Conservation (phyloP, 371 early-diverging fungal genomes). For the Lichtheimia corymbifera region DNA sequence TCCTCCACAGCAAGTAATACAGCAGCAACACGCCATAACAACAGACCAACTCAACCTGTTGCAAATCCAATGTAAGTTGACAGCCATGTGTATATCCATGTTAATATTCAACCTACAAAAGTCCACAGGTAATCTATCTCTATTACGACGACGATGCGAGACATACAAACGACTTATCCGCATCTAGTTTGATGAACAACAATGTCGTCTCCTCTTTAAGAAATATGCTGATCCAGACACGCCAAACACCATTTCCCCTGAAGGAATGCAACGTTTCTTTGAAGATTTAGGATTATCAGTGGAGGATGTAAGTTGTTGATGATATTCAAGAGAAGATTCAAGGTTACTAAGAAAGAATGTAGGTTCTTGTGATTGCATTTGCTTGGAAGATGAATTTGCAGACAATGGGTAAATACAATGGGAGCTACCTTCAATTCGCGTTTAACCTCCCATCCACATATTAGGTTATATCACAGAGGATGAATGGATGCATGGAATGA, state of each 20-base stretch:
- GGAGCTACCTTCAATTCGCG: no score
- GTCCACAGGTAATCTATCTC: neutral
- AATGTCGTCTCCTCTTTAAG: constrained; percentile 37
- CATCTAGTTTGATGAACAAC: constrained; percentile 31
- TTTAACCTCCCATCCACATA: neutral
- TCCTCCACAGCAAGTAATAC: neutral
- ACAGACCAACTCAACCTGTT: no score
- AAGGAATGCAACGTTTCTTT: constrained; percentile 42
- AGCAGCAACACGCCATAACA: neutral
- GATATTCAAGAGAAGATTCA: neutral
- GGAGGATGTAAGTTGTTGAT: constrained; percentile 46
- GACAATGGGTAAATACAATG: constrained; percentile 57
- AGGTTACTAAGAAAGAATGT: neutral
- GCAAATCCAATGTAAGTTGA: no score
- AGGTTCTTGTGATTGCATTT: constrained; percentile 61
- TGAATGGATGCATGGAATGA: constrained; percentile 73
- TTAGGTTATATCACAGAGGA: constrained; percentile 63
- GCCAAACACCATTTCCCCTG: constrained; percentile 39
- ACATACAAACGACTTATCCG: neutral
- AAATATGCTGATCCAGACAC: constrained; percentile 44
- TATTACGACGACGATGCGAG: neutral
- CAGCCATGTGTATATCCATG: no score
- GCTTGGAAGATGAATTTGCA: constrained; percentile 64
- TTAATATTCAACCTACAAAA: neutral
- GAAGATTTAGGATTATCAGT: constrained; percentile 43